These are phyloP conservation scores for Gyromitra esculenta DNA, from an alignment of 2,329 filamentous ascomycete species.

Conservation along the genomic window DNA sequence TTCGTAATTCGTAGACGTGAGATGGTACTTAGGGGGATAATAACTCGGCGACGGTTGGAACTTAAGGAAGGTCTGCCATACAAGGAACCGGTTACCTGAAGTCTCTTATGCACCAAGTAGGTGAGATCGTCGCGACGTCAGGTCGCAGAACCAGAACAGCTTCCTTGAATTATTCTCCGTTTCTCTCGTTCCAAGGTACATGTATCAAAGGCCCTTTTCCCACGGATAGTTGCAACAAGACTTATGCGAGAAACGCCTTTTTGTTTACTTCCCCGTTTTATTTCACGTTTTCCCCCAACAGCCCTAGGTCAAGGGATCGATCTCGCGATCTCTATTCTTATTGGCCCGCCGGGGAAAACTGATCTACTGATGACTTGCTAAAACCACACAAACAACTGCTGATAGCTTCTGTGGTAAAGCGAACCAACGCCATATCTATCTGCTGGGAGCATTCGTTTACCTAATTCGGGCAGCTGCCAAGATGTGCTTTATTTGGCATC, in stretches of 20 bases:
- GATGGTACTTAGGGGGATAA: not conserved
- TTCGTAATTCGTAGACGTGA: slow-evolving; percentile 9
- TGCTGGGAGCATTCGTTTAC: slow-evolving; percentile 6
- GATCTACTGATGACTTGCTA: slow-evolving; percentile 33
- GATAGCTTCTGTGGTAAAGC: not conserved
- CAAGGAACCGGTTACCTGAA: slow-evolving; percentile 34
- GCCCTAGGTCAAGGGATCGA: slow-evolving; percentile 1
- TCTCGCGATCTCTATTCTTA: not conserved
- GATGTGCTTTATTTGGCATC: slow-evolving; percentile 33
- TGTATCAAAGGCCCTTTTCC: slow-evolving; percentile 1
- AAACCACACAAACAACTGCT: slow-evolving; percentile 33
- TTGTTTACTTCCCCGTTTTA: slow-evolving; percentile 10
- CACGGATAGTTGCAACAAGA: slow-evolving; percentile 10
- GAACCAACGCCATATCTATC: not conserved
- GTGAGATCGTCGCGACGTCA: slow-evolving; percentile 45
- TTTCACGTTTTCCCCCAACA: not conserved
- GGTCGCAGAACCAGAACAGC: slow-evolving; percentile 5
- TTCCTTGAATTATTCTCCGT: slow-evolving; percentile 35
- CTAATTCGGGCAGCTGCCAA: slow-evolving; percentile 22
- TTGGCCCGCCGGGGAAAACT: slow-evolving; percentile 5
- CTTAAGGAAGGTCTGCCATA: slow-evolving; percentile 10
- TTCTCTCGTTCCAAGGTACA: slow-evolving; percentile 28
- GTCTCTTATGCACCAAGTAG: slow-evolving; percentile 21
- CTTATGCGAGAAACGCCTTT: slow-evolving; percentile 3
- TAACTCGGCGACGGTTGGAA: not conserved